Base-by-base conservation (phyloP, 768 basidiomycete species). In the Leccinellum luteum region DNA sequence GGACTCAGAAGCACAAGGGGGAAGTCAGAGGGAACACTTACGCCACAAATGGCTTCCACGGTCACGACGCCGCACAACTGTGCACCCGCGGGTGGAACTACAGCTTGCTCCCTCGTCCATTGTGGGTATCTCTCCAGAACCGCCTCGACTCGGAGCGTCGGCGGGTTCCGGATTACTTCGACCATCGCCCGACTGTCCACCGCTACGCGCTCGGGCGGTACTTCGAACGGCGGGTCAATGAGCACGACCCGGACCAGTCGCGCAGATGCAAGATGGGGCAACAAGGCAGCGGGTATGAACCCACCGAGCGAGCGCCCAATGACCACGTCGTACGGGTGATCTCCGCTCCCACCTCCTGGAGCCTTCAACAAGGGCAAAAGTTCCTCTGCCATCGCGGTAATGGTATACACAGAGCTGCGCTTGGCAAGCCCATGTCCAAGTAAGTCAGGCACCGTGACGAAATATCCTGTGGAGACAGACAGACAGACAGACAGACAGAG, bases 281-380 rank as follows among this genome's bases (percentile, higher is more conserved):
- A 25, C 14, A 71, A 56, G 6, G 58, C 48, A 9, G 55, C 5
- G 23, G 52, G 60, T 13, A 66, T 48, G 7, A 68, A 0, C 5
- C 51, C 68, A 3, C 70, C 70, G 5, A 66, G 41, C 12, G 70
- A 70, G 44, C 61, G 52, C 3, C 61, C 66, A 8, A 68, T 17
- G n/a, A 71, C 31, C 47, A 69, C 13, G 9, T 60, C 6, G 15
- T 58, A 66, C 3, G 27, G 38, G 13, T 34, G 50, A 17, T 57
- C 52, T 17, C 27, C 23, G 1, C 35, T n/a, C n/a, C n/a, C n/a
- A n/a, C n/a, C 1, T 25, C 14, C 30, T 0, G 50, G 0, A 3
- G 43, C 19, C 38, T 23, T n/a, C 13, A 70, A 38, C 31, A 63
- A 30, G 1, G 64, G 61, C 0, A 13, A 32, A 15, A 66, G 58